phyloP scores from a whole-genome alignment of 2,329 filamentous ascomycete genomes.

The Fusarium nygamai region DNA sequence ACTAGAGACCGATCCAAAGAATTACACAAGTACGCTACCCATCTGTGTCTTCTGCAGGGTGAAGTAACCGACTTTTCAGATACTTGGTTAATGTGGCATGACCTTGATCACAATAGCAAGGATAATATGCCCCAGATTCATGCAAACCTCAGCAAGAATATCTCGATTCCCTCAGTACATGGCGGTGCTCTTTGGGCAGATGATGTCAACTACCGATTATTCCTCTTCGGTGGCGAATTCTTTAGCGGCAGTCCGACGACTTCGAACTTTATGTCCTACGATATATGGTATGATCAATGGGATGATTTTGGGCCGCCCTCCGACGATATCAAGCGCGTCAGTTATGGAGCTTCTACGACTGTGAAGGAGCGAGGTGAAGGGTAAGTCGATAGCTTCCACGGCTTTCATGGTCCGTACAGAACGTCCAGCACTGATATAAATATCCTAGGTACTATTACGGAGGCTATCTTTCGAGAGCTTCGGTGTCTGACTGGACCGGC shows the following conservation, averaged over 20 bases:
- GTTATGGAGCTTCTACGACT: neutral
- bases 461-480: neutral
- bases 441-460: neutral
- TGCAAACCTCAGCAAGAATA: constrained; percentile 2
- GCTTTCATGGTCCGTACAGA: neutral
- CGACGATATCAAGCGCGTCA: neutral
- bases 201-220: neutral
- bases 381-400: neutral
- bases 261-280: neutral
- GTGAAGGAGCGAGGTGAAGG: neutral
- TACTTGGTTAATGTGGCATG: neutral
- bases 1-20: neutral
- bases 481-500: neutral
- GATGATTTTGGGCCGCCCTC: neutral
- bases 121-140: constrained; percentile 1
- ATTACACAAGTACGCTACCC: neutral
- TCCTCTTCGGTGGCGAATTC: neutral
- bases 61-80: neutral
- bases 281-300: neutral
- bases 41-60: accelerated
- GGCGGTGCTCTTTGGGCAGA: neutral
- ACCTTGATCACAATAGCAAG: constrained; percentile 1
- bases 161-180: neutral
- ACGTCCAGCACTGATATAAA: neutral
- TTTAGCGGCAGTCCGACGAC: neutral